A percentile compares a stretch with the other conserved stretches of the same genome.
Evolutionary conservation across 2,329 filamentous ascomycete genomes (phyloP).

Genomic region (Cladosporium sphaerospermum): DNA sequence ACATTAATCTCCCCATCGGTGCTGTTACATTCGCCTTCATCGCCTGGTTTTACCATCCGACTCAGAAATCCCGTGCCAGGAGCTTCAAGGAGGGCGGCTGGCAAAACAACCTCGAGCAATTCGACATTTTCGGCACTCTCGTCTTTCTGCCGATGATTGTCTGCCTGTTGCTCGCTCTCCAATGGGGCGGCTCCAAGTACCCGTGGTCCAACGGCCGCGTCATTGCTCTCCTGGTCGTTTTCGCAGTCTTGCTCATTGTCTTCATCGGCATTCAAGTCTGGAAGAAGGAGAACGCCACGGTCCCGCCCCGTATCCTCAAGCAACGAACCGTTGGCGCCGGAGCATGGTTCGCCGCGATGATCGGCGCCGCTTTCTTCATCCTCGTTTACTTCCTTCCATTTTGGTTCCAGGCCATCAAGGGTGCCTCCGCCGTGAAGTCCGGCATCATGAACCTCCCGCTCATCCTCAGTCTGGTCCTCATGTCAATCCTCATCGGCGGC

Average conservation of each 20-base stretch:
- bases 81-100: conserved; percentile 20
- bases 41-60: conserved; percentile 31
- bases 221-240: conserved; percentile 42
- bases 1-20: conserved; percentile 50
- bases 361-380: conserved; percentile 41
- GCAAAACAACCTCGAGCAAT: conserved; percentile 30
- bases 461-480: conserved; percentile 40
- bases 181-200: conserved; percentile 46
- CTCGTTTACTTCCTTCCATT: conserved; percentile 40
- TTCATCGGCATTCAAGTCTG: conserved; percentile 30
- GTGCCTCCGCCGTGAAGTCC: conserved; percentile 39
- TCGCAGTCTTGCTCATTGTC: conserved; percentile 35
- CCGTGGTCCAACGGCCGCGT: conserved; percentile 40
- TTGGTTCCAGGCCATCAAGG: conserved; percentile 45
- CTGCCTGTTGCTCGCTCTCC: conserved; percentile 44
- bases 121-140: conserved; percentile 42
- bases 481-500: conserved; percentile 36
- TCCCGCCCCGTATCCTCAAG: conserved; percentile 41
- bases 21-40: conserved; percentile 35
- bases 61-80: conserved; percentile 29
- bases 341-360: conserved; percentile 35
- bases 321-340: conserved; percentile 40
- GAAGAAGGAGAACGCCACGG: conserved; percentile 33
- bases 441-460: conserved; percentile 45
- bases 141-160: conserved; percentile 45